A percentile compares a stretch with the other conserved stretches of the same genome.
These are phyloP conservation scores for Mycena epipterygia DNA, from an alignment of 768 basidiomycete species.

Conservation along the genomic window DNA sequence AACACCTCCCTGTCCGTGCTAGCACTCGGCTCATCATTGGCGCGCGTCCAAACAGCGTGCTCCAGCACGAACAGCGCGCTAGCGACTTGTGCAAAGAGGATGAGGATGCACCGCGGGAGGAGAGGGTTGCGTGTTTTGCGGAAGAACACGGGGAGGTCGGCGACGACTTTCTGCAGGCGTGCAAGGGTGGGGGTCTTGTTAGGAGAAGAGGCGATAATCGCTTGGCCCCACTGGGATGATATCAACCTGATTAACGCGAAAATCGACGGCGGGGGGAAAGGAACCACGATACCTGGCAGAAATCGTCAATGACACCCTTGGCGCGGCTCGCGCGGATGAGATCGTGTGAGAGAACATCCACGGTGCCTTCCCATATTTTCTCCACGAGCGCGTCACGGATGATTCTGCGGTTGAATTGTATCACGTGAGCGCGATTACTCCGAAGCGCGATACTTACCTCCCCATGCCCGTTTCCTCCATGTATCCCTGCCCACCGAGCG, in stretches of 20 bases:
- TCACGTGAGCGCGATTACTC: not conserved
- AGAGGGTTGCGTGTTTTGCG: slow-evolving; percentile 60
- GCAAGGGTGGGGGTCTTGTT: slow-evolving; percentile 40
- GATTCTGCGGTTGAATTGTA: slow-evolving; percentile 44
- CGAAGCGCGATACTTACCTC: slow-evolving; percentile 46
- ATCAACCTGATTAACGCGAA: not conserved
- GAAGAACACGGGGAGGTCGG: slow-evolving; percentile 50
- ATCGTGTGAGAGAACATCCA: slow-evolving; percentile 77
- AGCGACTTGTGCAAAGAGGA: slow-evolving; percentile 68
- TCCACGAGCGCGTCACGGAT: slow-evolving; percentile 82
- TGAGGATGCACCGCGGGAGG: slow-evolving; percentile 69
- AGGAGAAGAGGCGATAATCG: slow-evolving; percentile 53
- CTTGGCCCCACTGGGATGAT: slow-evolving; percentile 64
- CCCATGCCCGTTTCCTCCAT: slow-evolving; percentile 88
- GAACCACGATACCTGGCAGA: slow-evolving; percentile 55
- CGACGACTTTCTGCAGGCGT: slow-evolving; percentile 56
- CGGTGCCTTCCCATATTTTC: slow-evolving; percentile 88
- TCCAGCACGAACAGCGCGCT: slow-evolving; percentile 69
- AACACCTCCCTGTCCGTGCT: slow-evolving; percentile 19
- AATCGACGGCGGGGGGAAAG: not conserved
- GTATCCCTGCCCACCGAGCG: slow-evolving; percentile 83
- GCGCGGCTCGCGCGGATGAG: slow-evolving; percentile 68
- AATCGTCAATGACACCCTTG: slow-evolving; percentile 56
- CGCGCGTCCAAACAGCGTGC: slow-evolving; percentile 74
- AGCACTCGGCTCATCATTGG: slow-evolving; percentile 17